Percentiles rank a stretch among this genome's conserved stretches.
These are phyloP conservation scores for Alternaria triticina DNA, from an alignment of 2,329 filamentous ascomycete species.

Conservation along the genomic window DNA sequence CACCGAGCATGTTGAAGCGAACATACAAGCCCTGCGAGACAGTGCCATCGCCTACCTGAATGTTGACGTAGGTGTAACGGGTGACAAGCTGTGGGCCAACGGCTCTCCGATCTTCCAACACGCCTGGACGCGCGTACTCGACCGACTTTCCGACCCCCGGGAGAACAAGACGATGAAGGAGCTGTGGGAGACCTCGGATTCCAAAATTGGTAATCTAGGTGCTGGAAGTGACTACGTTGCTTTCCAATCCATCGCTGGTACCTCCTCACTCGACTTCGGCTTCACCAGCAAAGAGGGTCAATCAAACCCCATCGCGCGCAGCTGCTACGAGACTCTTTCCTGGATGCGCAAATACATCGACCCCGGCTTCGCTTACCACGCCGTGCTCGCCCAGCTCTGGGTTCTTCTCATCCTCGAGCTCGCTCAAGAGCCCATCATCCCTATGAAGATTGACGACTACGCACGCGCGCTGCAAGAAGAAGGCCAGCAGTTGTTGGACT, in stretches of 20 bases:
- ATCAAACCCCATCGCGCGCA: slow-evolving; percentile 71
- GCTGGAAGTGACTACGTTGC: slow-evolving; percentile 83
- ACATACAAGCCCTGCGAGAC: slow-evolving; percentile 72
- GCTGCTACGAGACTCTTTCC: slow-evolving; percentile 87
- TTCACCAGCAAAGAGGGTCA: slow-evolving; percentile 61
- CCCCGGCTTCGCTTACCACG: slow-evolving; percentile 82
- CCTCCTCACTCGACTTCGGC: slow-evolving; percentile 82
- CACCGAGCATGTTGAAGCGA: slow-evolving; percentile 91
- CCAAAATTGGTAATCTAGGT: slow-evolving; percentile 70
- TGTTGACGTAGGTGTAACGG: slow-evolving; percentile 81
- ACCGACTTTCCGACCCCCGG: slow-evolving; percentile 75
- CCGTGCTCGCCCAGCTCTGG: slow-evolving; percentile 77
- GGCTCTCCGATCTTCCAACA: slow-evolving; percentile 82
- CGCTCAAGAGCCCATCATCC: slow-evolving; percentile 78
- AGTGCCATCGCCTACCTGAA: slow-evolving; percentile 90
- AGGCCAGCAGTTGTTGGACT: slow-evolving; percentile 71
- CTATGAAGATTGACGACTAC: slow-evolving; percentile 80
- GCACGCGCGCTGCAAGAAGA: slow-evolving; percentile 69
- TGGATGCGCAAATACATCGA: slow-evolving; percentile 84
- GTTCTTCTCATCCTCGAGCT: slow-evolving; percentile 85
- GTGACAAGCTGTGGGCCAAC: slow-evolving; percentile 74
- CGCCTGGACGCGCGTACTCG: slow-evolving; percentile 74
- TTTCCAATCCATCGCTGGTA: slow-evolving; percentile 91
- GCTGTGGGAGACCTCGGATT: slow-evolving; percentile 72
- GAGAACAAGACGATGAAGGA: slow-evolving; percentile 73